These are phyloP conservation scores for Tubosaeta sp. DNA, from an alignment of 768 basidiomycete genomes.

Conservation along the genomic window DNA sequence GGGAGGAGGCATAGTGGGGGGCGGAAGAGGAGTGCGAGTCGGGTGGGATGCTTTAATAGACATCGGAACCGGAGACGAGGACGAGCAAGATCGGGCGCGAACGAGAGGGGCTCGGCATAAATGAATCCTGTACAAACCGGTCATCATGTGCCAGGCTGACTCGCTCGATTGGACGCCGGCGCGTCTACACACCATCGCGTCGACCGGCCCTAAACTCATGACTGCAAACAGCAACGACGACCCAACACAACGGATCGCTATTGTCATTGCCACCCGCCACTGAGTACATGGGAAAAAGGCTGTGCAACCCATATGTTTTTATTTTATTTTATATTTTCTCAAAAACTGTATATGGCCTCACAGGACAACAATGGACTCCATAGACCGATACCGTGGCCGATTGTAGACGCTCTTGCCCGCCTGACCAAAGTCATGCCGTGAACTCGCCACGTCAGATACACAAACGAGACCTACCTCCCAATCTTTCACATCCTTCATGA, in stretches of 20 bases:
- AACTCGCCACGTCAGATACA: constrained; percentile 8
- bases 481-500: constrained; percentile 91
- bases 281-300: constrained; percentile 22
- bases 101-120: constrained; percentile 43
- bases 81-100: constrained; percentile 25
- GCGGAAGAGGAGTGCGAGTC: constrained; percentile 20
- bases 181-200: background rate
- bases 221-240: constrained; percentile 1
- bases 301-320: constrained; percentile 17
- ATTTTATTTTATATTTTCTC: background rate
- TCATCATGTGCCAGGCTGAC: constrained; percentile 40
- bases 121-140: constrained; percentile 31
- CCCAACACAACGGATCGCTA: constrained; percentile 16
- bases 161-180: constrained; percentile 16
- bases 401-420: constrained; percentile 84
- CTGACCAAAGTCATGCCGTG: constrained; percentile 36
- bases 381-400: constrained; percentile 63
- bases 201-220: constrained; percentile 16
- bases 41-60: constrained; percentile 34
- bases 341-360: constrained; percentile 29
- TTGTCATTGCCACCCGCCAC: constrained; percentile 33
- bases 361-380: constrained; percentile 56
- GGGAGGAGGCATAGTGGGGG: constrained; percentile 39
- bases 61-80: constrained; percentile 27
- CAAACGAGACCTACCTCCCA: constrained; percentile 78